Evolutionary conservation across 1,139 yeast genomes (phyloP), one percentile per base, ranked within the genome.

Genomic region (Saccharomyces hybrid): DNA sequence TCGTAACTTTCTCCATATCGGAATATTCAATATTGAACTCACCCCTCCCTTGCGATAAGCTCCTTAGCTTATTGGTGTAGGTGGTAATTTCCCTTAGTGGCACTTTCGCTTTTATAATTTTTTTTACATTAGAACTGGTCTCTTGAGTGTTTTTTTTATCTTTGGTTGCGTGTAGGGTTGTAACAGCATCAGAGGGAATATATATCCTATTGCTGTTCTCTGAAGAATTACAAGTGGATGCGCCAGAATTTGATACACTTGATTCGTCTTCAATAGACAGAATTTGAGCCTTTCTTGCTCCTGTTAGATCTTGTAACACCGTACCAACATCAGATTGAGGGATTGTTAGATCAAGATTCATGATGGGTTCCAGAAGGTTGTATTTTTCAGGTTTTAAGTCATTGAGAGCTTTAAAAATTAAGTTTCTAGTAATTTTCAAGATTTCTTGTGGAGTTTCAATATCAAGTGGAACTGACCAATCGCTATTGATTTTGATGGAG

Each of bases 21-120:
- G 76, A 71, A 60, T 85, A 87, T 23, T 80, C 78, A 96, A 90
- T 88, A 58, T 83, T 83, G 66, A 88, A 89, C 1, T 84, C 80
- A 2, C 95, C 96, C 52, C 96, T 76, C 1, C 99, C 99, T 65
- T 89, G 91, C 0, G 98, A 91, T 63, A 90, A 74, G 46, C 95
- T 84, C 64, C 98, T 74, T 50, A 93, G 73, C 55, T 81, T 82
- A 5, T 84, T 82, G 53, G 89, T 77, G 66, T 93, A 93, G 1
- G 97, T 96, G 53, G 91, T 80, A 96, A 93, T 90, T 59, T 86
- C 95, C 58, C 85, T 78, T 62, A 93, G 74, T 8, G 99, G 98
- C 0, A 91, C 91, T 55, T 79, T 81, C 0, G 96, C 96, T 14
- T 75, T 73, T 44, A 91, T 80, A 2, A 80, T 73, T 64, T 87